phyloP scores from a whole-genome alignment of 148 eudicot species.

The Euryodendron excelsum region DNA sequence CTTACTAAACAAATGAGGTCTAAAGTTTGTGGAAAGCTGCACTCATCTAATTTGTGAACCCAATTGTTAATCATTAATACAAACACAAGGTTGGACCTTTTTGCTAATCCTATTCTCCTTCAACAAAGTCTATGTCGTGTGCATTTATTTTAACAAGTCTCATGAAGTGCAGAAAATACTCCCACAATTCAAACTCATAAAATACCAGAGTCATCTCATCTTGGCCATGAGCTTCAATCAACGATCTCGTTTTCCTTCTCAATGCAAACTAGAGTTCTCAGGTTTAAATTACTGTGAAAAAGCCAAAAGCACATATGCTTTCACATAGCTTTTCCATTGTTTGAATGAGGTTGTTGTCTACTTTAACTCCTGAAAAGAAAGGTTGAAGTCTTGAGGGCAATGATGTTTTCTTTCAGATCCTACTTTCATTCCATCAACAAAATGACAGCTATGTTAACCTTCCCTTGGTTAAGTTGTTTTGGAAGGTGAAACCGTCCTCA shows the following conservation, averaged over 20 bases:
- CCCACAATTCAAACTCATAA: background rate
- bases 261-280: background rate
- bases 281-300: background rate
- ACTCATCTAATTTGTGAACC: background rate
- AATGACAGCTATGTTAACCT: background rate
- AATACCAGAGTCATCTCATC: no score
- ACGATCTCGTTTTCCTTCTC: background rate
- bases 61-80: background rate
- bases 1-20: background rate
- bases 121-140: background rate
- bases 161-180: background rate
- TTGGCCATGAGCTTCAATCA: conserved; percentile 1
- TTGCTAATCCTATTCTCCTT: background rate
- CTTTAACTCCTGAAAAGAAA: background rate
- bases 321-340: background rate
- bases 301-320: background rate
- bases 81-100: background rate
- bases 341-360: background rate
- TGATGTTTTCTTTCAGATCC: background rate
- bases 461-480: background rate
- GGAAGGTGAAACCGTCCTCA: background rate
- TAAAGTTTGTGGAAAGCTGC: background rate
- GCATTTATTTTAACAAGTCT: background rate
- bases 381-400: background rate
- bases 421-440: background rate